Evolutionary conservation across 2,329 filamentous ascomycete species (phyloP).

Genomic region (Trichophyton schoenleinii): DNA sequence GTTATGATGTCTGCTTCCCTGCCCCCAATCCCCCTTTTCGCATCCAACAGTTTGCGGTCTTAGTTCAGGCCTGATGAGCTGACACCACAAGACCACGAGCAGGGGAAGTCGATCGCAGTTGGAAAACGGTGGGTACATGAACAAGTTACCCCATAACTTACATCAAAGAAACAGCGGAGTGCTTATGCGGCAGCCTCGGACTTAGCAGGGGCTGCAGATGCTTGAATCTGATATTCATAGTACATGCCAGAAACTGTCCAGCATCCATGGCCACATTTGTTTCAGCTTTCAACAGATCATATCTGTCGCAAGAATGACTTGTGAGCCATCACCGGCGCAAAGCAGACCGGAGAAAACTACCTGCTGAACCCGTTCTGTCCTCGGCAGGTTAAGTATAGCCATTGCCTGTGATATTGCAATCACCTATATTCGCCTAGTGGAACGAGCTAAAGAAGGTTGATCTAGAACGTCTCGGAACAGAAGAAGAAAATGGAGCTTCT

Average conservation of each 20-base stretch:
- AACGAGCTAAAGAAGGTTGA: not conserved
- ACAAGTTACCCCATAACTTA: not conserved
- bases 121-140: not conserved
- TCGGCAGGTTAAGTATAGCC: not conserved
- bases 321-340: not conserved
- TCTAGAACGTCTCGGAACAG: not conserved
- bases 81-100: not conserved
- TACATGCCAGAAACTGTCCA: not conserved
- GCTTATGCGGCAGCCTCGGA: not conserved
- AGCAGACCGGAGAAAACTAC: too few species aligned
- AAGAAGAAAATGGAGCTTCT: too few species aligned
- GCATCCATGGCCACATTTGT: not conserved
- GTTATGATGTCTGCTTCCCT: not conserved
- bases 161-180: not conserved
- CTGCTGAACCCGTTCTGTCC: too few species aligned
- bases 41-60: not conserved
- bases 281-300: not conserved
- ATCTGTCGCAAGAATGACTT: not conserved
- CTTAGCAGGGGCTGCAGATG: not conserved
- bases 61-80: not conserved
- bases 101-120: not conserved
- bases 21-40: not conserved
- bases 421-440: not conserved
- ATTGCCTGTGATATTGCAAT: not conserved
- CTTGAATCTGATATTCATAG: not conserved